A percentile compares a stretch with the other conserved stretches of the same genome.
phyloP scores from a whole-genome alignment of 352 stramenopile species.

The Phytophthora tentaculata region DNA sequence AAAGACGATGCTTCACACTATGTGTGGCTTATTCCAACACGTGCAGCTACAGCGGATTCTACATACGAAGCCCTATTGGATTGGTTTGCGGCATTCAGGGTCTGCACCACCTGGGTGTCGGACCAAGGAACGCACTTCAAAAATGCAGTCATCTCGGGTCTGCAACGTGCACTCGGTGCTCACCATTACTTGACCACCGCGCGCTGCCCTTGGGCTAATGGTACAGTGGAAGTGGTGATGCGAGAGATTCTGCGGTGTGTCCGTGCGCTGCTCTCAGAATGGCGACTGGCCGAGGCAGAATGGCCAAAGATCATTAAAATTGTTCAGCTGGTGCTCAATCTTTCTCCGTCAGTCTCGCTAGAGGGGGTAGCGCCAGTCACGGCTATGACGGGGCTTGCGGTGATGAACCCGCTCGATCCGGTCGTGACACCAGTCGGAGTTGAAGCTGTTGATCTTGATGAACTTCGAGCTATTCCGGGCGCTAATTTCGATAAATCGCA shows the following conservation, averaged over 20 bases:
- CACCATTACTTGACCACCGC: neutral
- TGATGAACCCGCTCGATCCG: neutral
- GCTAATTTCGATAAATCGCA: no score
- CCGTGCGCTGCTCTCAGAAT: neutral
- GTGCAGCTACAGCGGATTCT: neutral
- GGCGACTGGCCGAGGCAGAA: neutral
- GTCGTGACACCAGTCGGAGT: neutral
- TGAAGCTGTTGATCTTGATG: no score
- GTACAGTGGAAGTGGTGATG: neutral
- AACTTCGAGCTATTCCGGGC: no score
- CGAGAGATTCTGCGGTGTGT: neutral
- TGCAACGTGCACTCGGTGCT: neutral
- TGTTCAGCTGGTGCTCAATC: neutral
- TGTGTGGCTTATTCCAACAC: neutral
- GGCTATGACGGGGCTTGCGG: neutral
- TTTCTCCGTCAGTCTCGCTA: neutral
- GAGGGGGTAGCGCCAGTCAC: neutral
- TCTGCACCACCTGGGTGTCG: neutral
- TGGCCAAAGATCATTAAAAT: constrained; percentile 2
- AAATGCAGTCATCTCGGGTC: neutral
- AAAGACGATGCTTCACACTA: constrained; percentile 1
- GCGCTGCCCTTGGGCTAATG: constrained; percentile 1
- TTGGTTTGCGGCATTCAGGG: neutral
- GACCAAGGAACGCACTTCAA: constrained; percentile 4
- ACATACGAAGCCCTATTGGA: neutral